Conservation (phyloP, 2,329 filamentous ascomycete species). For the Fonsecaea nubica region DNA sequence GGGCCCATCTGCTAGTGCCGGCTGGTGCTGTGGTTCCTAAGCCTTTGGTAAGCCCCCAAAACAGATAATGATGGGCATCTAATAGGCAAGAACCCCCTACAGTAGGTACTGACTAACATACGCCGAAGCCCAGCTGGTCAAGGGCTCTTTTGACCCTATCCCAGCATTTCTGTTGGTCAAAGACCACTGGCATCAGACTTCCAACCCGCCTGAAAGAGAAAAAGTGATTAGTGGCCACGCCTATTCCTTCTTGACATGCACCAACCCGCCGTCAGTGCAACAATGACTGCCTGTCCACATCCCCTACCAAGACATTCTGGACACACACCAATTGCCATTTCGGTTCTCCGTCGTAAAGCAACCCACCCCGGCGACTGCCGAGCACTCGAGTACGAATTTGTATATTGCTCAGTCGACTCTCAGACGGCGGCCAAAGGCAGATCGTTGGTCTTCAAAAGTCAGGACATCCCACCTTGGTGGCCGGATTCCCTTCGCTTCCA, state of each 20-base stretch:
- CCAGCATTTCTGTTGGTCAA: neutral
- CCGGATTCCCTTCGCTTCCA: neutral
- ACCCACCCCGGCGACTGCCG: neutral
- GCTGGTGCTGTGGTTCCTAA: constrained; percentile 5
- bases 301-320: neutral
- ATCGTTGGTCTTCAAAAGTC: constrained; percentile 10
- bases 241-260: constrained; percentile 4
- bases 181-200: constrained; percentile 7
- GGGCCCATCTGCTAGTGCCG: neutral
- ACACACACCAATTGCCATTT: constrained; percentile 15
- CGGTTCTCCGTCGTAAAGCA: neutral
- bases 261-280: neutral
- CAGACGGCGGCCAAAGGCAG: constrained; percentile 14
- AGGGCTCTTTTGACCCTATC: neutral
- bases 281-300: neutral
- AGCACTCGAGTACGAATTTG: constrained; percentile 3
- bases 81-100: neutral
- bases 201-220: constrained; percentile 11
- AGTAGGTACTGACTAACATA: constrained; percentile 13
- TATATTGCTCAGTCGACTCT: constrained; percentile 7
- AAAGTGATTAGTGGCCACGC: neutral
- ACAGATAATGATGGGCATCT: constrained; percentile 11
- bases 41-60: constrained; percentile 20
- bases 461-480: constrained; percentile 8
- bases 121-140: neutral